phyloP scores from a whole-genome alignment of 2,329 filamentous ascomycete species.

The Paecilomyces sp. region DNA sequence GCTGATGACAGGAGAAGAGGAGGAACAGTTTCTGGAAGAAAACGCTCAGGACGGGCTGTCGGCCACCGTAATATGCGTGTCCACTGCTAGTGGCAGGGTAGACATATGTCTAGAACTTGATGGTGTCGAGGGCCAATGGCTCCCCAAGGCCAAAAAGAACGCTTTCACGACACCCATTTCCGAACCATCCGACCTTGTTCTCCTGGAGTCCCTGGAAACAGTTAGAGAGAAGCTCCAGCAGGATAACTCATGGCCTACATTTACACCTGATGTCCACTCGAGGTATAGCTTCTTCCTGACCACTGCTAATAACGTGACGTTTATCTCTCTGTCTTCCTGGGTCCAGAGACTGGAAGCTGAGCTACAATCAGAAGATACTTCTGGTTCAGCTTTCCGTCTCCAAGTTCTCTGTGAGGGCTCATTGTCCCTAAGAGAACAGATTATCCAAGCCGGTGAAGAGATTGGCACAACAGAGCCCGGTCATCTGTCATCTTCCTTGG shows the following conservation, averaged over 20 bases:
- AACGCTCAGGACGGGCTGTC: slow-evolving; percentile 46
- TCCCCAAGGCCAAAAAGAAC: slow-evolving; percentile 41
- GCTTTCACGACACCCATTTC: slow-evolving; percentile 34
- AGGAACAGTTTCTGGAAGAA: slow-evolving; percentile 34
- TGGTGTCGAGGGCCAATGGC: slow-evolving; percentile 57
- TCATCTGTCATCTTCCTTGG: slow-evolving; percentile 42
- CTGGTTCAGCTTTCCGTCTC: slow-evolving; percentile 51
- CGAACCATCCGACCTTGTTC: slow-evolving; percentile 35
- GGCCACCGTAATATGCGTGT: slow-evolving; percentile 51
- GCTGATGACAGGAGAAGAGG: slow-evolving; percentile 45
- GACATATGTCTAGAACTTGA: slow-evolving; percentile 56
- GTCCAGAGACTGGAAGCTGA: slow-evolving; percentile 50
- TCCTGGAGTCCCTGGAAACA: slow-evolving; percentile 40
- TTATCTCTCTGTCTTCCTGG: slow-evolving; percentile 52
- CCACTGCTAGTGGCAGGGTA: slow-evolving; percentile 49
- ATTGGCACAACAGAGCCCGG: slow-evolving; percentile 15
- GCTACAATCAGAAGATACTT: slow-evolving; percentile 42
- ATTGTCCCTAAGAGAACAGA: slow-evolving; percentile 41
- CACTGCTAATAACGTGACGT: slow-evolving; percentile 46
- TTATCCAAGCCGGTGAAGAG: slow-evolving; percentile 34
- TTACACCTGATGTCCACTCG: slow-evolving; percentile 49
- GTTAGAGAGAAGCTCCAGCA: slow-evolving; percentile 19
- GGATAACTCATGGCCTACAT: slow-evolving; percentile 42
- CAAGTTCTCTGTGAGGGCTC: slow-evolving; percentile 48
- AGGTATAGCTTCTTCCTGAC: slow-evolving; percentile 55